Conservation (phyloP, 768 basidiomycete species). For the Psilocybe azurescens region DNA sequence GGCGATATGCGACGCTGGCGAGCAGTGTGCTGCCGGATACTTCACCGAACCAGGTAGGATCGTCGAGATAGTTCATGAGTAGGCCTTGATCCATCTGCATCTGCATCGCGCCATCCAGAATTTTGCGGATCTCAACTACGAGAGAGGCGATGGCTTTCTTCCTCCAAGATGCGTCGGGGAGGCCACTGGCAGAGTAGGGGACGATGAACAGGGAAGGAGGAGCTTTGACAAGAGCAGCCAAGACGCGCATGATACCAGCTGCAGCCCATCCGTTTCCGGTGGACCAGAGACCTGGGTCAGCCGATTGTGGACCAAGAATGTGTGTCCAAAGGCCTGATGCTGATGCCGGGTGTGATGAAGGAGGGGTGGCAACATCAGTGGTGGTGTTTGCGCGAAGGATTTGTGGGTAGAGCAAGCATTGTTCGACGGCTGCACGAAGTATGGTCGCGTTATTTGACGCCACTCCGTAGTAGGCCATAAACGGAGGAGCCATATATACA, state of each 20-base stretch:
- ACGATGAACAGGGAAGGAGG: constrained; percentile 33
- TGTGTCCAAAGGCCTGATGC: constrained; percentile 41
- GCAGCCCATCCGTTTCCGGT: constrained; percentile 78
- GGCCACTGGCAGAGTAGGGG: constrained; percentile 7
- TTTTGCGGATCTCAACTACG: constrained; percentile 36
- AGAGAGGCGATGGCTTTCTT: constrained; percentile 31
- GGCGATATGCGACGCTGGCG: constrained; percentile 40
- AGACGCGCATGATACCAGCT: constrained; percentile 67
- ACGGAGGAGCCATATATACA: constrained; percentile 57
- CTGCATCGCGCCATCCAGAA: constrained; percentile 40
- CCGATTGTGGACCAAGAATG: constrained; percentile 44
- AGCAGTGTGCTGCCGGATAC: constrained; percentile 41
- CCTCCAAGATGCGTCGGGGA: constrained; percentile 17
- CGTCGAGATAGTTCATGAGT: constrained; percentile 42
- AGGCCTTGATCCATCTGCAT: constrained; percentile 32
- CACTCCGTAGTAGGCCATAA: constrained; percentile 52
- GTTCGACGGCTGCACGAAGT: constrained; percentile 41
- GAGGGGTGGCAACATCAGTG: background rate
- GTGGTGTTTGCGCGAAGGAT: constrained; percentile 38
- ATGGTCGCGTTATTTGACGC: constrained; percentile 39
- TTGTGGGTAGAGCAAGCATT: constrained; percentile 43
- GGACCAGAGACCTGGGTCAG: constrained; percentile 50
- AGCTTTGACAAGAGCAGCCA: constrained; percentile 49
- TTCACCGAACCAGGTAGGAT: constrained; percentile 41
- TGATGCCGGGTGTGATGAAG: constrained; percentile 7